These are phyloP conservation scores for Ophiostoma angusticollis DNA, from an alignment of 2,329 filamentous ascomycete species.

Conservation along the genomic window DNA sequence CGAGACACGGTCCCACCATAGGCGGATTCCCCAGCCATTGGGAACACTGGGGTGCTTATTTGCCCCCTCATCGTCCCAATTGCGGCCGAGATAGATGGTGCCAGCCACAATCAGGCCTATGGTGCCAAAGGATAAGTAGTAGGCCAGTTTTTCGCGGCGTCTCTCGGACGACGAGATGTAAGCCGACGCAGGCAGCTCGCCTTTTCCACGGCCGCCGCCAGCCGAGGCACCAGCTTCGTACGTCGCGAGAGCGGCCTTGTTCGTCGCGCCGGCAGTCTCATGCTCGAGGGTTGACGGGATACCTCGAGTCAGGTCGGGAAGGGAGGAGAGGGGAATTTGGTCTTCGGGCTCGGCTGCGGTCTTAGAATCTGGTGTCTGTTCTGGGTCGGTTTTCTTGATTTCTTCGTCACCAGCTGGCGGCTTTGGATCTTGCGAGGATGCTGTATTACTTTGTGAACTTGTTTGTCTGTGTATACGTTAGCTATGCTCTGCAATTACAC, in stretches of 20 bases:
- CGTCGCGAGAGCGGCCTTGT: slow-evolving; percentile 24
- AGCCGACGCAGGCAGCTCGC: slow-evolving; percentile 60
- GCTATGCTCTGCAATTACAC: too few species aligned
- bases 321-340: slow-evolving; percentile 46
- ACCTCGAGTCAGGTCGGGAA: slow-evolving; percentile 86
- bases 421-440: background rate
- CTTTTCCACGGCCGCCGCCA: slow-evolving; percentile 34
- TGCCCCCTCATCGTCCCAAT: slow-evolving; percentile 75
- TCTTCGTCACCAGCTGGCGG: too few species aligned
- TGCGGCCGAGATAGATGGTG: slow-evolving; percentile 66
- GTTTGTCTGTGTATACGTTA: too few species aligned
- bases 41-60: slow-evolving; percentile 54
- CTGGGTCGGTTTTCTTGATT: too few species aligned
- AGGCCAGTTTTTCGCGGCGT: slow-evolving; percentile 62
- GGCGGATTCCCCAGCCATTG: slow-evolving; percentile 60
- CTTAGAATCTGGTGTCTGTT: slow-evolving; percentile 11
- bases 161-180: slow-evolving; percentile 88
- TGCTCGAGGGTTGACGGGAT: slow-evolving; percentile 83
- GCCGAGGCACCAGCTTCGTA: slow-evolving; percentile 24
- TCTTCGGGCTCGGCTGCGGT: slow-evolving; percentile 12
- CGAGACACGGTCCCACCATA: slow-evolving; percentile 71
- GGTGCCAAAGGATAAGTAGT: slow-evolving; percentile 56
- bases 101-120: slow-evolving; percentile 43
- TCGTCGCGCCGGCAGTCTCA: slow-evolving; percentile 45
- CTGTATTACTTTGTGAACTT: too few species aligned